These are phyloP conservation scores for Chloromonas sp. DNA, from an alignment of 163 green algal genomes.

Conservation along the genomic window DNA sequence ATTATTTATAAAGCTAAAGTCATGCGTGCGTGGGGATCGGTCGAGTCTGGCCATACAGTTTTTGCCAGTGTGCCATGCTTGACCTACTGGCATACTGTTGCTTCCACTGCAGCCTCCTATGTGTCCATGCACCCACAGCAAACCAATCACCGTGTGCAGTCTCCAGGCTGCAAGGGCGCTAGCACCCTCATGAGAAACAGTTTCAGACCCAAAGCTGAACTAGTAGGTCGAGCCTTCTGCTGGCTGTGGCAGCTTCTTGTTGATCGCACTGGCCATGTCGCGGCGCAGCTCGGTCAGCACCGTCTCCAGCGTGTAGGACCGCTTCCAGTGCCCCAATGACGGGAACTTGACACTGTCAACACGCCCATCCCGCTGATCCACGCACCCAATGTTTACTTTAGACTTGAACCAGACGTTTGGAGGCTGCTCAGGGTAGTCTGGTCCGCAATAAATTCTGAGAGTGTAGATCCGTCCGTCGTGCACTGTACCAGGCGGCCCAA, in stretches of 20 bases:
- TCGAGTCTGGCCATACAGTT: no score
- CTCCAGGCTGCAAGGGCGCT: background rate
- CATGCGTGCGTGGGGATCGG: no score
- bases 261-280: constrained; percentile 76
- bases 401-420: constrained; percentile 51
- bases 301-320: constrained; percentile 83
- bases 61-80: no score
- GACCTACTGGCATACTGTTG: background rate
- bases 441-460: constrained; percentile 78
- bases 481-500: constrained; percentile 84
- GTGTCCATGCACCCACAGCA: background rate
- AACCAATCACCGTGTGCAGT: background rate
- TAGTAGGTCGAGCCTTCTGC: constrained; percentile 74
- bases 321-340: constrained; percentile 75
- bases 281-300: constrained; percentile 80
- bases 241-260: constrained; percentile 87
- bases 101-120: background rate
- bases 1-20: no score
- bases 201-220: background rate
- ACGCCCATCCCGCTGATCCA: constrained; percentile 60
- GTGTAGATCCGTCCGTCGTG: constrained; percentile 91
- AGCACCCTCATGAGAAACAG: background rate
- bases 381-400: constrained; percentile 80
- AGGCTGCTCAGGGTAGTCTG: constrained; percentile 73
- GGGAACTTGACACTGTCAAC: constrained; percentile 71